Evolutionary conservation across 1,284 basidiomycete species (phyloP).

Genomic region (Caloboletus firmus): DNA sequence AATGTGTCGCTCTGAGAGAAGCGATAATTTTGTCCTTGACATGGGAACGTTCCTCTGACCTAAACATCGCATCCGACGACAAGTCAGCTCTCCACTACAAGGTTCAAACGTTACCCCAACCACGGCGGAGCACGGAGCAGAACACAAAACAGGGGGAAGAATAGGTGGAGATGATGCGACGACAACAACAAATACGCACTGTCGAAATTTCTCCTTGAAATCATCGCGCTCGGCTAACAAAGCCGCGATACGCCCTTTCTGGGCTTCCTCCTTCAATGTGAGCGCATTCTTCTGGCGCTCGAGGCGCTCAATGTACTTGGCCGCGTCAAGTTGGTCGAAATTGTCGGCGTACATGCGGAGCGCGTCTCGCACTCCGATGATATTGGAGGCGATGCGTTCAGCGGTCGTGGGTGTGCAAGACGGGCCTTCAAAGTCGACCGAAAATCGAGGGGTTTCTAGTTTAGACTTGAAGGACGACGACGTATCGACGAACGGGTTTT

Average conservation of each 20-base stretch:
- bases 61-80: background rate
- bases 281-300: constrained; percentile 41
- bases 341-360: background rate
- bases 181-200: constrained; percentile 11
- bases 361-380: constrained; percentile 2
- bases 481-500: constrained; percentile 14
- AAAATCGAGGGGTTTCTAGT: background rate
- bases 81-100: background rate
- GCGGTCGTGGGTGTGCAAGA: constrained; percentile 9
- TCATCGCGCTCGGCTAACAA: constrained; percentile 37
- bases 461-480: background rate
- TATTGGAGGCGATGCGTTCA: constrained; percentile 17
- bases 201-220: constrained; percentile 13
- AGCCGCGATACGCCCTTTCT: constrained; percentile 38
- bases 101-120: background rate
- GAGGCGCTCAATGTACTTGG: constrained; percentile 41
- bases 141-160: background rate
- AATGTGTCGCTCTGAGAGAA: background rate
- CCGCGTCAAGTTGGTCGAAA: constrained; percentile 11
- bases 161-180: background rate
- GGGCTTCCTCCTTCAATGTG: constrained; percentile 39
- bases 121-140: background rate
- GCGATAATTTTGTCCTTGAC: constrained; percentile 12
- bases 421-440: background rate
- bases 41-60: constrained; percentile 11